phyloP scores from a whole-genome alignment of 2,329 filamentous ascomycete species.

The Ramularia collo-cygni region DNA sequence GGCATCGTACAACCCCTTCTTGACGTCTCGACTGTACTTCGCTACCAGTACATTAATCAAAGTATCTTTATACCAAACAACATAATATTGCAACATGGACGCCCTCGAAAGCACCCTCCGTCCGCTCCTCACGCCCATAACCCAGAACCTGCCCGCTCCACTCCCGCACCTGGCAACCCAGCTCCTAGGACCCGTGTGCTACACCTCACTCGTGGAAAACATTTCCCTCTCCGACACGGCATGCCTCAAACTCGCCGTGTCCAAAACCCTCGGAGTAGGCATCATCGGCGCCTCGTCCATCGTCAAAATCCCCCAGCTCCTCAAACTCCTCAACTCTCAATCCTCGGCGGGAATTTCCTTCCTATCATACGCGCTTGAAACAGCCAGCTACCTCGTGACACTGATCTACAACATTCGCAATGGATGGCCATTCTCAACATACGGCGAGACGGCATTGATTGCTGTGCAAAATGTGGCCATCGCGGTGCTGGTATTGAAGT shows the following conservation, averaged over 20 bases:
- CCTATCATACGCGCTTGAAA: conserved; percentile 88
- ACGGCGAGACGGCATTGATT: conserved; percentile 89
- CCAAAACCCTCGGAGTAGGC: conserved; percentile 85
- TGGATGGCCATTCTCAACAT: conserved; percentile 92
- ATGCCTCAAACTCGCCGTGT: conserved; percentile 84
- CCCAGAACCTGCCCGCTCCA: conserved; percentile 54
- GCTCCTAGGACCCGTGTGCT: conserved; percentile 77
- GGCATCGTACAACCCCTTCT: too few relatives aligned
- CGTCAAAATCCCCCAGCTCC: conserved; percentile 93
- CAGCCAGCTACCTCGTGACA: conserved; percentile 75
- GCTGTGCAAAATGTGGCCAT: conserved; percentile 89
- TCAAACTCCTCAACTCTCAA: conserved; percentile 77
- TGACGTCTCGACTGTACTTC: too few relatives aligned
- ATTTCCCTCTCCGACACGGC: conserved; percentile 68
- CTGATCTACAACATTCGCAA: conserved; percentile 89
- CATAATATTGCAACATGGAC: conserved; percentile 34
- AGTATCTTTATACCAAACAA: neutral
- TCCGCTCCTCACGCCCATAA: conserved; percentile 38
- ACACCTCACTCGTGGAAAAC: conserved; percentile 77
- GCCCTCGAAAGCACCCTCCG: conserved; percentile 39
- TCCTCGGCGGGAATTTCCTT: conserved; percentile 82
- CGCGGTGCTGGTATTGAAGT: conserved; percentile 77
- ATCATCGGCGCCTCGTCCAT: conserved; percentile 86
- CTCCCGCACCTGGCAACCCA: conserved; percentile 68
- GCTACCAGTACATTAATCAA: too few relatives aligned